Evolutionary conservation across 495 filamentous ascomycete species (phyloP), one percentile per base, ranked within the genome.

Genomic region (Aspergillus homomorphus): DNA sequence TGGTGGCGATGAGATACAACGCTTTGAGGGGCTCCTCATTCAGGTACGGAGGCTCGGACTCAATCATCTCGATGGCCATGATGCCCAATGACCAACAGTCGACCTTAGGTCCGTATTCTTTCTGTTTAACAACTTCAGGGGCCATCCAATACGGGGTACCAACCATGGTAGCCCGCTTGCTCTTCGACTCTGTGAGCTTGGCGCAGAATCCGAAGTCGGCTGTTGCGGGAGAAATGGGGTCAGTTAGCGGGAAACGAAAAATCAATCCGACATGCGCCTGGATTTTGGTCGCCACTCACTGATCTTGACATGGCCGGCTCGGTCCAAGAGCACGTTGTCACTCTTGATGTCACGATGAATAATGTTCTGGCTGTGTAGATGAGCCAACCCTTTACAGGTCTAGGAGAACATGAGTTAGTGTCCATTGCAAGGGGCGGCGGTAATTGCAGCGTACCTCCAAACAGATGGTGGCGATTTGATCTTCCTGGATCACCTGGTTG

Each of bases 41-140:
- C 23, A 98, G 83, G 72, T 98, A 98, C 0, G 94, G 94, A 7
- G 94, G 94, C 69, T 98, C 94, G 12, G 89, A 93, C 73, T 98
- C 95, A 68, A 98, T 98, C 95, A 98, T 96, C 78, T 98, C 94
- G 63, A 98, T 98, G 43, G 94, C 93, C 94, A 98, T 98, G 77
- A 98, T 98, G 65, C 94, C 94, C 51, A 98, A 80, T 14, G 93
- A 97, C 94, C 94, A 98, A 64, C 97, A 96, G 68, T 98, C 94
- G 56, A 98, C 94, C 81, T 98, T 98, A 62, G 89, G 87, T 41
- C 91, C 94, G 68, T 98, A 98, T 70, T 96, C 92, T 79, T 96
- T 96, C 72, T 97, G 94, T 78, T 97, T 98, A 67, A 98, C 94
- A 16, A 98, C 94, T 71, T 98, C 94, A 30, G 94, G 94, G 2